Evolutionary conservation across 805 yeast genomes (phyloP).

Genomic region (Starmerella floris): DNA sequence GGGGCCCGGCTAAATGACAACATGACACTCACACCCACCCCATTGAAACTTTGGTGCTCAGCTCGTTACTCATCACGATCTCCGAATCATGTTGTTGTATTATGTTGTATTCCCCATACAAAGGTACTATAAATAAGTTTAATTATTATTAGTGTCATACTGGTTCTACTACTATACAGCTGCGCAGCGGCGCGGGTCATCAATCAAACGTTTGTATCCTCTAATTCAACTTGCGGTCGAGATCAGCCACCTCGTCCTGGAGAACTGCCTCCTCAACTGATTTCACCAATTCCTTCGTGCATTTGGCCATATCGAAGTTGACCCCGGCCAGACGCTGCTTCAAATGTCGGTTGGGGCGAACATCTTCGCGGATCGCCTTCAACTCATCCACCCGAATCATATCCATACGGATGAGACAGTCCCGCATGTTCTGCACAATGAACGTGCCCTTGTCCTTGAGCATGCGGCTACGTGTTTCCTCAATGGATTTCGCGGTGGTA

Average conservation of each 20-base stretch:
- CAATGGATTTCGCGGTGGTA: constrained; percentile 78
- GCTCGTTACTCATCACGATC: no score
- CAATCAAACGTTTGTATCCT: no score
- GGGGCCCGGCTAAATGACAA: no score
- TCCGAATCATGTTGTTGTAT: no score
- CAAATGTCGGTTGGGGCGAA: constrained; percentile 63
- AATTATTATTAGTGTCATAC: no score
- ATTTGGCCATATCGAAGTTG: constrained; percentile 90
- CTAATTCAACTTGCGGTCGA: constrained; percentile 41
- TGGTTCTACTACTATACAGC: no score
- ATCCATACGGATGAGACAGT: constrained; percentile 74
- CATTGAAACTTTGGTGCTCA: no score
- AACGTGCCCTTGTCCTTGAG: constrained; percentile 83
- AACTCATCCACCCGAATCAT: constrained; percentile 39
- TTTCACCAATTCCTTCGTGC: constrained; percentile 89
- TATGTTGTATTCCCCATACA: no score
- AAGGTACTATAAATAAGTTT: no score
- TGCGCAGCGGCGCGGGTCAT: no score
- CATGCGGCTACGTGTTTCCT: constrained; percentile 70
- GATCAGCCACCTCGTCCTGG: constrained; percentile 68
- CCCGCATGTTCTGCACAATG: constrained; percentile 76
- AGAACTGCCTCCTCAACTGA: constrained; percentile 90
- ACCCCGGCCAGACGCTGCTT: constrained; percentile 91
- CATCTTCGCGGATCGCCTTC: constrained; percentile 26
- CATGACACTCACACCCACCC: no score